Evolutionary conservation across 768 basidiomycete genomes (phyloP), one percentile per base, ranked within the genome.

Genomic region (Collybiopsis luxurians): DNA sequence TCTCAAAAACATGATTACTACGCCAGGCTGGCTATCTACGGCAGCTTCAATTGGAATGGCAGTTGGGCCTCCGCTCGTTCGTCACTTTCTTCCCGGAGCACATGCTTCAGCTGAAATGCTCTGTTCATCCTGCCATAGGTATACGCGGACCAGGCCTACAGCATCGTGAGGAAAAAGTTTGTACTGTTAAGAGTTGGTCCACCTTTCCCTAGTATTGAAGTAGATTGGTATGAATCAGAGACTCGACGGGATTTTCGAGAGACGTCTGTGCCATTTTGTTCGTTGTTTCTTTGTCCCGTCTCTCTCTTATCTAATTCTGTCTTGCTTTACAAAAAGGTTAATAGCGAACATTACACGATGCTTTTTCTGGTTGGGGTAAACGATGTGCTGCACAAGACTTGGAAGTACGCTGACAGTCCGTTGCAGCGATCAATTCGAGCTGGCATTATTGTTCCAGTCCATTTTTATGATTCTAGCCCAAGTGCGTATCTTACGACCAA

Each of bases 221-320:
- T 46, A 44, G 53, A 36, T 34, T 59, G 26, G 51, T 50, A 28
- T 28, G 13, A 21, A 13, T 42, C 53, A 93, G 92, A 71, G 89
- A 93, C 63, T 80, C 91, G 4, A 88, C 88, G 39, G 92, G 92
- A 2, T 94, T 94, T 67, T 92, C 92, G 54, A 82, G 83, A 65
- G 92, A 94, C 66, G 85, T 93, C 53, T 92, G 90, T 65, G 92
- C 88, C 7, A 92, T 94, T 57, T 72, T 94, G 85, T 90, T 59
- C 69, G 74, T 71, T 57, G 60, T 30, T 38, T 60, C 38, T 43
- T 23, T 19, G 55, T 56, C 52, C 12, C 9, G 12, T 12, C 17
- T 31, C 42, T 40, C 34, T 23, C 24, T 30, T 19, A 17, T 28
- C 31, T 21, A 43, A 27, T n/a, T 53, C 47, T 36, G 2, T 39